Base-by-base conservation (phyloP, 306 rosid genomes). In the Carpinus viminea region DNA sequence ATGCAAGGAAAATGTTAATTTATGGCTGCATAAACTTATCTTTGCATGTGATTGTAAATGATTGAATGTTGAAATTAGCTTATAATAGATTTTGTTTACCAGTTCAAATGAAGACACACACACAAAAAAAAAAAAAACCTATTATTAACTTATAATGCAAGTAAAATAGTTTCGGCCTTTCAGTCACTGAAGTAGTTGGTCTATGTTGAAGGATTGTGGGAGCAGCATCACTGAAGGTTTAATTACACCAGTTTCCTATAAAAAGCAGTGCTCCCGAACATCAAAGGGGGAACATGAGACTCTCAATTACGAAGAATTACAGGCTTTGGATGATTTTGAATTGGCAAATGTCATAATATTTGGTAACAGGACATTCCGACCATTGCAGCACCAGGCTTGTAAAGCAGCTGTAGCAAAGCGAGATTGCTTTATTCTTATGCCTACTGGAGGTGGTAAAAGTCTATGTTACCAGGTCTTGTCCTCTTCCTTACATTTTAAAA, bases 391-490 rank as follows among this genome's bases (percentile, higher is more conserved):
- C 73, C 83, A 87, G 82, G 98, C 98, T 73, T 95, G 98, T 83
- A 84, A 85, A 87, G 90, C 86, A 70, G 89, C 93, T 69, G 76
- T 90, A 85, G 89, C 91, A 78, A 95, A 87, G 80, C 86, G 64
- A 77, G 98, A 95, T 86, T 91, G 96, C 81, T 95, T 95, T 81
- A 85, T 95, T 81, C 92, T 95, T 69, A 95, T 95, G 98, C 98
- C 98, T 46, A 95, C 98, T 8, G 98, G 98, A 75, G 98, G 98
- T 71, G 98, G 98, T 46, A 95, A 95, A 91, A 91, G 98, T 79
- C 90, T 95, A 75, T 95, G 98, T 79, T 95, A 95, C 78, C 98
- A 95, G 98, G 98, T 95, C 73, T 46, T 76, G 59, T 85, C 74
- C 82, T 86, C 85, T 79, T 81, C 74, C n/a, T 81, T 76, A 78